Conservation (phyloP, 495 filamentous ascomycete genomes). For the Hypoxylon lienhwacheense region DNA sequence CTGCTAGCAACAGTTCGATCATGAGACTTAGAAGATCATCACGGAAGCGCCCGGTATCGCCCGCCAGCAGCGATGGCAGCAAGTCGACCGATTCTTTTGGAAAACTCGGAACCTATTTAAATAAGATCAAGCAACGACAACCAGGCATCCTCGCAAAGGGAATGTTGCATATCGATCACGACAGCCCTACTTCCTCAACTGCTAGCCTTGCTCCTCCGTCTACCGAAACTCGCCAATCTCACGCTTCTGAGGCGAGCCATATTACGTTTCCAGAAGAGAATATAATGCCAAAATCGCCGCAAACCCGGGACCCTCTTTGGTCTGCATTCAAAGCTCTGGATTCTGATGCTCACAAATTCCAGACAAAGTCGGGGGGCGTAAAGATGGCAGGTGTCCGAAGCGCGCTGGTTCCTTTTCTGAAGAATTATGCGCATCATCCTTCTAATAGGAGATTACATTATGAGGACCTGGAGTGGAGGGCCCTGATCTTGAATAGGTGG, state of each 20-base stretch:
- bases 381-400: conserved; percentile 81
- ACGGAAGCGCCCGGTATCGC: conserved; percentile 36
- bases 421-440: conserved; percentile 67
- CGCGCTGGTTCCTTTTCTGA: conserved; percentile 81
- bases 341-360: conserved; percentile 80
- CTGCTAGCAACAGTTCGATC: conserved; percentile 37
- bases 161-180: conserved; percentile 36
- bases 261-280: conserved; percentile 37
- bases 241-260: conserved; percentile 40
- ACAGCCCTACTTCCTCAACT: conserved; percentile 44
- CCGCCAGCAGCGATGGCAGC: conserved; percentile 38
- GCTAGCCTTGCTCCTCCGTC: conserved; percentile 38
- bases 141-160: conserved; percentile 43
- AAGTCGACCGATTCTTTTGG: conserved; percentile 34
- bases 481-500: conserved; percentile 88
- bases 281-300: conserved; percentile 13
- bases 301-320: conserved; percentile 83
- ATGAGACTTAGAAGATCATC: conserved; percentile 38
- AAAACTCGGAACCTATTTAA: conserved; percentile 42
- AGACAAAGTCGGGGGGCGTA: conserved; percentile 67
- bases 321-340: conserved; percentile 79
- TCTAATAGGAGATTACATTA: conserved; percentile 65
- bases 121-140: conserved; percentile 47
- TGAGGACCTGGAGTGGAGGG: conserved; percentile 85
- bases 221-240: conserved; percentile 38